Evolutionary conservation across 768 basidiomycete species (phyloP).

Genomic region (Clitopilus passeckerianus): DNA sequence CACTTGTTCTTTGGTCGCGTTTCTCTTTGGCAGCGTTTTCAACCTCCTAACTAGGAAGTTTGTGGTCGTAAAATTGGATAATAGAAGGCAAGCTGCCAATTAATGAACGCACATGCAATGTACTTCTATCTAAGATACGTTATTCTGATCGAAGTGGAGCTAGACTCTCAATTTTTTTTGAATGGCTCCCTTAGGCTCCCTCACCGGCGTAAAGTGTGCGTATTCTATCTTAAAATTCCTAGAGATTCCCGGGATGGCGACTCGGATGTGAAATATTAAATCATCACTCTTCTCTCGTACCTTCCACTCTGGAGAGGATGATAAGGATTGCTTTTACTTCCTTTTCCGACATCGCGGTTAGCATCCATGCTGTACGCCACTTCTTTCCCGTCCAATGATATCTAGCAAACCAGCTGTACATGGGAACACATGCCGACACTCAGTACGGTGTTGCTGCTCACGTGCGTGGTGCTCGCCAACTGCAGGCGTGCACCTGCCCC

Average conservation of each 20-base stretch:
- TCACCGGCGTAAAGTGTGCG: not conserved
- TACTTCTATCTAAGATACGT: not conserved
- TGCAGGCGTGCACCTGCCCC: not conserved
- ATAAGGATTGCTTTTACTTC: not conserved
- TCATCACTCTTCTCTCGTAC: not conserved
- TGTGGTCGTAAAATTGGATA: slow-evolving; percentile 41
- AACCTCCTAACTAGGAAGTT: slow-evolving; percentile 82
- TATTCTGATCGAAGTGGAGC: not conserved
- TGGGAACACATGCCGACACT: not conserved
- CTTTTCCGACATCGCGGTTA: not conserved
- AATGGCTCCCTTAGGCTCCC: not conserved
- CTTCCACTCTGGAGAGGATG: not conserved
- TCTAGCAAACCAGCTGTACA: not conserved
- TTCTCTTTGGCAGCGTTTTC: slow-evolving; percentile 91
- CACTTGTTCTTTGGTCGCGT: slow-evolving; percentile 84
- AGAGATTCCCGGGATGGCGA: slow-evolving; percentile 1
- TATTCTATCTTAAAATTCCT: not conserved
- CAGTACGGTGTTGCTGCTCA: not conserved
- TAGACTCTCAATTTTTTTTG: not conserved
- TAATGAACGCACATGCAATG: slow-evolving; percentile 1
- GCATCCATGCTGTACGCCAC: not conserved
- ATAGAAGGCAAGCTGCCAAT: slow-evolving; percentile 10
- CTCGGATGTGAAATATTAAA: not conserved
- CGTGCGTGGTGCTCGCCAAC: not conserved
- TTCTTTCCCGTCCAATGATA: not conserved